Evolutionary conservation across 345 rosid species (phyloP).

Genomic region (Pugionium dolabratum): DNA sequence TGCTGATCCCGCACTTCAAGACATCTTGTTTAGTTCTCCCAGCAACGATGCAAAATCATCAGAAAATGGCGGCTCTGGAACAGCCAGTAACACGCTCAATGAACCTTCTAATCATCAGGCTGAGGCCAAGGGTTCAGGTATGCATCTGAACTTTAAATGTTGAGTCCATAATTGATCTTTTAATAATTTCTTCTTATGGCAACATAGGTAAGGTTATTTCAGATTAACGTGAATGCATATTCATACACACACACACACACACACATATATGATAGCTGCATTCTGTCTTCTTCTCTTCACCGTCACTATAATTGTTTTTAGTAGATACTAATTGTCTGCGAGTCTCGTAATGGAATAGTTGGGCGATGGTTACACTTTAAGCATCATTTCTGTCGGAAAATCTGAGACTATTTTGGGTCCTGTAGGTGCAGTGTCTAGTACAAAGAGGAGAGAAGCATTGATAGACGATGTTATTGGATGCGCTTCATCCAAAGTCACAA

Average conservation of each 20-base stretch:
- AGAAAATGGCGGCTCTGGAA: constrained; percentile 93
- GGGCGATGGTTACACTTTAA: constrained; percentile 3
- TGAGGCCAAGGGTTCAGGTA: constrained; percentile 92
- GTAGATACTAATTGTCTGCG: constrained; percentile 1
- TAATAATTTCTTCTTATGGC: neutral
- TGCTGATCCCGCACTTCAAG: constrained; percentile 68
- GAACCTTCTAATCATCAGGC: constrained; percentile 67
- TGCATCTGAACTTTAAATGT: constrained; percentile 12
- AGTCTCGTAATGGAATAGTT: constrained; percentile 13
- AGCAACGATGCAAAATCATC: constrained; percentile 76
- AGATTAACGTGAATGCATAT: neutral
- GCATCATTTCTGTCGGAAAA: neutral
- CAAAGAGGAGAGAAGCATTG: constrained; percentile 61
- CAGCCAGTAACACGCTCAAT: constrained; percentile 83
- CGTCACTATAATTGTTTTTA: neutral
- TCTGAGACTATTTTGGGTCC: constrained; percentile 24
- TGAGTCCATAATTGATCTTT: constrained; percentile 4
- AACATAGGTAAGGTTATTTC: neutral
- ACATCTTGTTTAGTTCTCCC: constrained; percentile 64
- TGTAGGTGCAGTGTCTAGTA: constrained; percentile 74
- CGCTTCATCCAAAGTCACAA: constrained; percentile 68
- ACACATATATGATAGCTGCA: neutral
- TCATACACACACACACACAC: neutral
- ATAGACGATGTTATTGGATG: constrained; percentile 74
- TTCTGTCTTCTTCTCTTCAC: constrained; percentile 11